These are phyloP conservation scores for Cladosporium oxysporum DNA, from an alignment of 2,329 filamentous ascomycete species.

Conservation along the genomic window DNA sequence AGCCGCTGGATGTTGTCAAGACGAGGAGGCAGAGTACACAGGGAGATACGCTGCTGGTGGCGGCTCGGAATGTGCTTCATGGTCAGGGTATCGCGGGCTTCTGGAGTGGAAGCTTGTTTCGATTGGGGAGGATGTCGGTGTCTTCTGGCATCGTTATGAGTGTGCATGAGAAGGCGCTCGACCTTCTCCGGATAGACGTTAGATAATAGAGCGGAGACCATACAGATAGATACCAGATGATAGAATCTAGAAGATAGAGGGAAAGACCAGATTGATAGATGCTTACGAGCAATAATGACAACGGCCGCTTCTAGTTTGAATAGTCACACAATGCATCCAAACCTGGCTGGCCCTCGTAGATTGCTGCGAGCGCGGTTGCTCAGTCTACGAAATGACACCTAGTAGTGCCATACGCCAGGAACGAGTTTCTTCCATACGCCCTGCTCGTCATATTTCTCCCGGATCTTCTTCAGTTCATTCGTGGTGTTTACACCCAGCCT, in stretches of 20 bases:
- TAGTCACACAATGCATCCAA: background rate
- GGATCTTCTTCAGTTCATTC: slow-evolving; percentile 32
- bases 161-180: slow-evolving; percentile 15
- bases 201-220: background rate
- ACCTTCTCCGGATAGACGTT: slow-evolving; percentile 2
- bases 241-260: background rate
- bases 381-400: background rate
- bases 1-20: slow-evolving; percentile 48
- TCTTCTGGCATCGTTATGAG: slow-evolving; percentile 17
- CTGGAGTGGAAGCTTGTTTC: slow-evolving; percentile 18
- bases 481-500: slow-evolving; percentile 32
- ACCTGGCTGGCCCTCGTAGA: background rate
- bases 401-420: slow-evolving; percentile 34
- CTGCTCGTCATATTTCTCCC: slow-evolving; percentile 37
- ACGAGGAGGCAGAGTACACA: slow-evolving; percentile 38
- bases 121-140: slow-evolving; percentile 15
- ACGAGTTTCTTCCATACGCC: slow-evolving; percentile 35
- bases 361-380: background rate
- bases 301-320: background rate
- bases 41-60: slow-evolving; percentile 6
- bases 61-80: slow-evolving; percentile 7
- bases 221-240: slow-evolving; percentile 2
- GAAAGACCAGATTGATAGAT: background rate
- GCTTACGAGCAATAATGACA: background rate
- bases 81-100: slow-evolving; percentile 7